A percentile compares a stretch with the other conserved stretches of the same genome.
Evolutionary conservation across 345 rosid species (phyloP).

Genomic region (Syzygium aromaticum): DNA sequence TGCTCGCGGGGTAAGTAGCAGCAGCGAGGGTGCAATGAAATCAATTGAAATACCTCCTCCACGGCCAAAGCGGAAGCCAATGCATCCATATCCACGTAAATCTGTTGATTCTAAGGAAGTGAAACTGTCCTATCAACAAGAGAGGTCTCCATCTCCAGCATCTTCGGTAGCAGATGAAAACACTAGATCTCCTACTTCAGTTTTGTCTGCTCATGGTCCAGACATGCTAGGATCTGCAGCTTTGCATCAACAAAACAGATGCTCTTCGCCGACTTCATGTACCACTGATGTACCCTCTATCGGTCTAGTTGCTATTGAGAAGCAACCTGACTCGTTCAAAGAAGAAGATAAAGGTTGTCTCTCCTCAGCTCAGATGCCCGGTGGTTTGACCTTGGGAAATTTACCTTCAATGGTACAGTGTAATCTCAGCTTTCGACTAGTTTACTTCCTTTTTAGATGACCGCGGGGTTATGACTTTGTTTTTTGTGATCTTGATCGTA

Average conservation of each 20-base stretch:
- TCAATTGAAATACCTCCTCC: slow-evolving; percentile 84
- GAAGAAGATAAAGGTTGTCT: slow-evolving; percentile 23
- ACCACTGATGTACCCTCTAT: slow-evolving; percentile 32
- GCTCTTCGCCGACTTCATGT: slow-evolving; percentile 53
- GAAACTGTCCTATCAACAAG: slow-evolving; percentile 12
- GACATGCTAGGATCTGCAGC: slow-evolving; percentile 24
- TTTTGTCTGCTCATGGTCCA: slow-evolving; percentile 35
- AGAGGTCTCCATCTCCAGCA: slow-evolving; percentile 32
- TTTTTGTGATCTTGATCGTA: not conserved
- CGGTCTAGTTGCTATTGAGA: slow-evolving; percentile 8
- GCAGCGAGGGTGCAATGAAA: slow-evolving; percentile 14
- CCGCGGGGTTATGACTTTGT: not conserved
- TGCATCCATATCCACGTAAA: slow-evolving; percentile 89
- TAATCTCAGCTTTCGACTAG: not conserved
- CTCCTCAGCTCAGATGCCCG: not conserved
- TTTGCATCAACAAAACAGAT: slow-evolving; percentile 32
- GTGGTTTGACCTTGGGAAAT: slow-evolving; percentile 5
- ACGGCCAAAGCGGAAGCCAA: slow-evolving; percentile 78
- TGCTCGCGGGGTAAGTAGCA: slow-evolving; percentile 33
- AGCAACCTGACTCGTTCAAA: slow-evolving; percentile 19
- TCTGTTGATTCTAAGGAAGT: slow-evolving; percentile 10
- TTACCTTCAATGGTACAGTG: slow-evolving; percentile 12
- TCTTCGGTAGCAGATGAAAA: slow-evolving; percentile 30
- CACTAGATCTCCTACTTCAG: slow-evolving; percentile 50
- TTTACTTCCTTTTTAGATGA: not conserved